Evolutionary conservation across 768 basidiomycete genomes (phyloP).

Genomic region (Lactifluus rugatus): DNA sequence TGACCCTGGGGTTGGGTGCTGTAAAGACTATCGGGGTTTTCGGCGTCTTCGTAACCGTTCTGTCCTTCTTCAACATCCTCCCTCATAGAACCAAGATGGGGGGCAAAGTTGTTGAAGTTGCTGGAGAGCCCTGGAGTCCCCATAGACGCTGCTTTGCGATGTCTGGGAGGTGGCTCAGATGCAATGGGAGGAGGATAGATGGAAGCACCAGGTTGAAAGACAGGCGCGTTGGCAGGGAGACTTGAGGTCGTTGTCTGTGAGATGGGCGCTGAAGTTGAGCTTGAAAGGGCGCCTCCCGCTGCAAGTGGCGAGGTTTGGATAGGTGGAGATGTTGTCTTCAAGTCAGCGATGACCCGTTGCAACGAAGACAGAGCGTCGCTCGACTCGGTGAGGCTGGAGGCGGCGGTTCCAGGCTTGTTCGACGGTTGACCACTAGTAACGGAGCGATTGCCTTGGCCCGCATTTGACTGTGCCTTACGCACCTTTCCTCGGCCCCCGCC

Average conservation of each 20-base stretch:
- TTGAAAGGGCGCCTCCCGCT: slow-evolving; percentile 30
- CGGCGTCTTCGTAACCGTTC: slow-evolving; percentile 61
- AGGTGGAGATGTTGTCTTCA: slow-evolving; percentile 74
- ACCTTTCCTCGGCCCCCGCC: slow-evolving; percentile 29
- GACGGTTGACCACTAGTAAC: slow-evolving; percentile 35
- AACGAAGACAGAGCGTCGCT: slow-evolving; percentile 80
- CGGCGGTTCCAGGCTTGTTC: slow-evolving; percentile 29
- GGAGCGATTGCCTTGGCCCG: slow-evolving; percentile 47
- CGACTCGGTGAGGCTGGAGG: slow-evolving; percentile 44
- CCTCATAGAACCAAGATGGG: slow-evolving; percentile 74
- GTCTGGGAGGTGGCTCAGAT: slow-evolving; percentile 45
- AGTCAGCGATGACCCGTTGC: slow-evolving; percentile 88
- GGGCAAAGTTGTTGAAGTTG: slow-evolving; percentile 63
- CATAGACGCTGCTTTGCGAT: slow-evolving; percentile 75
- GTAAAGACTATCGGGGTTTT: slow-evolving; percentile 54
- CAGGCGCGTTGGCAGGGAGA: slow-evolving; percentile 56
- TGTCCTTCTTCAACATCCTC: slow-evolving; percentile 64
- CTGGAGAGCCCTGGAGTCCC: slow-evolving; percentile 48
- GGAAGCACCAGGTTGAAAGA: slow-evolving; percentile 62
- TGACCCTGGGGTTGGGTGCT: slow-evolving; percentile 38
- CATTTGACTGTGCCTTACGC: slow-evolving; percentile 31
- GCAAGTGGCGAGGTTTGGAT: slow-evolving; percentile 33
- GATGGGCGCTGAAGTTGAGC: slow-evolving; percentile 35
- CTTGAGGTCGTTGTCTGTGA: slow-evolving; percentile 39
- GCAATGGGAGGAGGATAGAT: slow-evolving; percentile 40